These are phyloP conservation scores for Phialophora tarda DNA, from an alignment of 2,329 filamentous ascomycete genomes.

Conservation along the genomic window DNA sequence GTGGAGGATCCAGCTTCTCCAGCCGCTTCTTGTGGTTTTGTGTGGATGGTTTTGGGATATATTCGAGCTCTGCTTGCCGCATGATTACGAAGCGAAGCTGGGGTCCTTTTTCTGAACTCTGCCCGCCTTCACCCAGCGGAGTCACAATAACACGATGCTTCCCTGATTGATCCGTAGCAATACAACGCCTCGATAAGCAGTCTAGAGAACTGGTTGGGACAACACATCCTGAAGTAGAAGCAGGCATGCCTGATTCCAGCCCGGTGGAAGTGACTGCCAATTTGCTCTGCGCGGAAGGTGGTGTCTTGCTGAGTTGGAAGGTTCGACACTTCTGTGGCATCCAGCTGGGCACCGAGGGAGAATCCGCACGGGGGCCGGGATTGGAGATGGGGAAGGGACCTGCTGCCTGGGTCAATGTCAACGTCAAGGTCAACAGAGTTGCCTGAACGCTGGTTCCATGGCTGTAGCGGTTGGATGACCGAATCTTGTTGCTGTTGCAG, in stretches of 20 bases:
- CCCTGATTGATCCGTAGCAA: slow-evolving; percentile 11
- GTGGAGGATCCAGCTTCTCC: not conserved
- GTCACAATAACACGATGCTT: not conserved
- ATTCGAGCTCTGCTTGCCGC: slow-evolving; percentile 1
- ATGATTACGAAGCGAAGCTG: slow-evolving; percentile 10
- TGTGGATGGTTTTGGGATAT: not conserved
- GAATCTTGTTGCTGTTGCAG: not conserved
- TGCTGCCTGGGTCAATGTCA: not conserved
- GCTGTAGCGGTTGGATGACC: not conserved
- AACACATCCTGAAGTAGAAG: not conserved
- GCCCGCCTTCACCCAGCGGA: not conserved
- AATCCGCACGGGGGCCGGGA: not conserved
- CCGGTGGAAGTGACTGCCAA: not conserved
- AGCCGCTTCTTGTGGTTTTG: not conserved
- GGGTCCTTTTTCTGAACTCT: not conserved
- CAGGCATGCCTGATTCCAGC: not conserved
- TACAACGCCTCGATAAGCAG: not conserved
- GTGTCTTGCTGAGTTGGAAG: not conserved
- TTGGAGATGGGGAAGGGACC: too few species aligned
- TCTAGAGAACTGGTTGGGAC: not conserved
- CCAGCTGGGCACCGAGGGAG: not conserved
- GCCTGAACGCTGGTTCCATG: not conserved
- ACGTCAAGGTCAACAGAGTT: not conserved
- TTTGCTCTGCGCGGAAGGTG: not conserved
- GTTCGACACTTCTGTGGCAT: not conserved